These are phyloP conservation scores for Escallonia rubra DNA, from an alignment of 129 eudicot genomes.

Conservation along the genomic window DNA sequence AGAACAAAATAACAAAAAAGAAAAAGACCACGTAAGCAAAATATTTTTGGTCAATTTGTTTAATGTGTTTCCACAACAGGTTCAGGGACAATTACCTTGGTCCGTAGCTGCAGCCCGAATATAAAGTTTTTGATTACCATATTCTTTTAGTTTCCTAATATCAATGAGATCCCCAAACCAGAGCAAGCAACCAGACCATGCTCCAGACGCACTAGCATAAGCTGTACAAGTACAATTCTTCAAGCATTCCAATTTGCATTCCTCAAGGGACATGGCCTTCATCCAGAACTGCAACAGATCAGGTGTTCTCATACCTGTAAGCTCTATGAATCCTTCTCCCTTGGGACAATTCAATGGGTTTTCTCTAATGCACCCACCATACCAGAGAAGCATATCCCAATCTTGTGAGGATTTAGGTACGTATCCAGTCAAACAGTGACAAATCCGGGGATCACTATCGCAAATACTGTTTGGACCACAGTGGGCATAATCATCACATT, in stretches of 20 bases:
- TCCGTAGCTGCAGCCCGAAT: background rate
- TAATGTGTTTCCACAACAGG: background rate
- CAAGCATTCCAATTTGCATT: constrained; percentile 37
- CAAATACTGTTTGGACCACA: constrained; percentile 1
- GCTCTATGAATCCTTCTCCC: constrained; percentile 29
- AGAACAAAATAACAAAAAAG: background rate
- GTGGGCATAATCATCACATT: background rate
- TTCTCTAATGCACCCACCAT: constrained; percentile 1
- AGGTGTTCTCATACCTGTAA: constrained; percentile 31
- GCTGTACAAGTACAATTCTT: constrained; percentile 36
- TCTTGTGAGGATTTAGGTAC: background rate
- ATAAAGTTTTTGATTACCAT: background rate
- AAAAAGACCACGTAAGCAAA: background rate
- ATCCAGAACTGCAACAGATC: constrained; percentile 19
- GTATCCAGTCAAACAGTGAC: constrained; percentile 4
- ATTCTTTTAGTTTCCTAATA: background rate
- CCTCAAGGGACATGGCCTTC: background rate
- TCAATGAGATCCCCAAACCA: constrained; percentile 7
- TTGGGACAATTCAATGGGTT: constrained; percentile 15
- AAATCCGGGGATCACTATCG: background rate
- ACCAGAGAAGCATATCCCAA: background rate
- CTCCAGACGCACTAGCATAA: constrained; percentile 2
- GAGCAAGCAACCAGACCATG: constrained; percentile 2
- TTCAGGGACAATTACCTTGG: background rate
- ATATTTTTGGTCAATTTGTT: no score